A percentile compares a stretch with the other conserved stretches of the same genome.
These are phyloP conservation scores for Rubia occidens DNA, from an alignment of 305 asterid genomes.

Conservation along the genomic window DNA sequence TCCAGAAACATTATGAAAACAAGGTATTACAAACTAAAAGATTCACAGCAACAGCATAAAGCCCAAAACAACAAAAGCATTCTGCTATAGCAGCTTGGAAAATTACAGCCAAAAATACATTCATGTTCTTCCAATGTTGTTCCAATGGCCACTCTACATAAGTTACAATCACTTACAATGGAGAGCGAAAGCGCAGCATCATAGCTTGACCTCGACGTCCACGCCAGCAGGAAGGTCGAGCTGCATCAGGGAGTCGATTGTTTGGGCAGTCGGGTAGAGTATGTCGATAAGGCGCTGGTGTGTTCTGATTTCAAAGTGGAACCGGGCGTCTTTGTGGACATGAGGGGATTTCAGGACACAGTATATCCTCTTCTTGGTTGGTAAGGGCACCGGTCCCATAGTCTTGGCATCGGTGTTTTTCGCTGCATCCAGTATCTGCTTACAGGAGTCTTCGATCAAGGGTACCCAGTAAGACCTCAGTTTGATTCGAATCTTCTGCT, in stretches of 20 bases:
- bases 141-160: conserved; percentile 10
- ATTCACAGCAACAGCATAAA: not conserved
- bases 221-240: conserved; percentile 89
- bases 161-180: conserved; percentile 5
- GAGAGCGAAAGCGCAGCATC: conserved; percentile 12
- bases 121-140: conserved; percentile 6
- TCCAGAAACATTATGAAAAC: not conserved
- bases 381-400: conserved; percentile 92
- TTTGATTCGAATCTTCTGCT: conserved; percentile 85
- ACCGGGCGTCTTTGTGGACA: conserved; percentile 98
- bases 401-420: conserved; percentile 78
- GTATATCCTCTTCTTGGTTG: conserved; percentile 70
- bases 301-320: conserved; percentile 76
- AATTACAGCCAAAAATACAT: conserved; percentile 10
- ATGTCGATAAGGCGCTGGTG: conserved; percentile 97
- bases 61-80: not conserved
- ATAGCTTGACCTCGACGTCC: conserved; percentile 97
- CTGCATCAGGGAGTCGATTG: conserved; percentile 93
- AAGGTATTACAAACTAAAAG: not conserved
- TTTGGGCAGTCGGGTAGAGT: conserved; percentile 92
- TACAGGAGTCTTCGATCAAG: conserved; percentile 74
- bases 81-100: not conserved
- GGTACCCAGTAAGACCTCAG: conserved; percentile 90
- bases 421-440: conserved; percentile 84
- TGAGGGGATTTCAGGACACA: conserved; percentile 97